These are phyloP conservation scores for Immersiella caudata DNA, from an alignment of 495 filamentous ascomycete genomes.

Conservation along the genomic window DNA sequence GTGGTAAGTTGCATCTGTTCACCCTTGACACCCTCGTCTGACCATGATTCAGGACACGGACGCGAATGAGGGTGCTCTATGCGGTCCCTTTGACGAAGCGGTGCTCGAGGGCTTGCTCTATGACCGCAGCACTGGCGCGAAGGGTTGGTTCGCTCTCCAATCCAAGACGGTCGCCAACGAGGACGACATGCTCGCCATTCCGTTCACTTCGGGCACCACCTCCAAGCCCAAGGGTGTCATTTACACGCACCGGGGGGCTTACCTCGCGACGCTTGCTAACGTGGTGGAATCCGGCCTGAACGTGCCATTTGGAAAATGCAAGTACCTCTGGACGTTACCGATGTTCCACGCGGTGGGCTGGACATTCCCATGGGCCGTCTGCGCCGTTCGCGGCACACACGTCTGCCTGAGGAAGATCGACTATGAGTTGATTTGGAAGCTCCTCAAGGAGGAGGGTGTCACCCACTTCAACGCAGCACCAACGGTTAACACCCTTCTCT, in stretches of 20 bases:
- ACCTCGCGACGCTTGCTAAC: constrained; percentile 83
- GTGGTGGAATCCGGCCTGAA: constrained; percentile 88
- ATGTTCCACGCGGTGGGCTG: constrained; percentile 97
- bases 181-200: constrained; percentile 74
- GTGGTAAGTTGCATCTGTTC: constrained; percentile 6
- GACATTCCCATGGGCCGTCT: constrained; percentile 88
- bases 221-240: constrained; percentile 91
- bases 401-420: constrained; percentile 95
- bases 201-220: constrained; percentile 92
- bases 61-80: constrained; percentile 69
- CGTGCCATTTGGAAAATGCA: constrained; percentile 63
- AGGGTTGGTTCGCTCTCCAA: constrained; percentile 79
- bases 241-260: constrained; percentile 84
- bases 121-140: constrained; percentile 61
- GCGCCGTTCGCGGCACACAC: constrained; percentile 88
- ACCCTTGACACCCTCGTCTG: background rate
- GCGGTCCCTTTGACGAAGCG: constrained; percentile 81
- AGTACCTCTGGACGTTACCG: constrained; percentile 89
- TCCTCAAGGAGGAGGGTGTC: constrained; percentile 80
- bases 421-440: constrained; percentile 86
- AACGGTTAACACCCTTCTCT: constrained; percentile 93
- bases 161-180: constrained; percentile 66
- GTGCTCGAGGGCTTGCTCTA: constrained; percentile 76
- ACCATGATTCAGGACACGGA: constrained; percentile 63
- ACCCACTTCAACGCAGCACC: constrained; percentile 97